Conservation (phyloP, 1,139 yeast species). For the Yamadazyma trypodendri region DNA sequence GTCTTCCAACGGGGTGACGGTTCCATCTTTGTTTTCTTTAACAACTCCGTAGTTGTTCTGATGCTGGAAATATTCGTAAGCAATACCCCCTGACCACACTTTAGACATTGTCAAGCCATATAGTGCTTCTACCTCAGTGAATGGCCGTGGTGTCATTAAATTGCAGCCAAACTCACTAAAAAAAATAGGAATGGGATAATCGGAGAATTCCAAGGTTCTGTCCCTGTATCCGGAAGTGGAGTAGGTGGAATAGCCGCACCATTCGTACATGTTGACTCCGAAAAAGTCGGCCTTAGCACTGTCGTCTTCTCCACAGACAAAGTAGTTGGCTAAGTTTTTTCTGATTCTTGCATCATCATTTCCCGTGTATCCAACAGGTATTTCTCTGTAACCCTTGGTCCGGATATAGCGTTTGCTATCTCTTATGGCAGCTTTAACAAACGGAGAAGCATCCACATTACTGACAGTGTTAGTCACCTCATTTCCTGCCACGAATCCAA, state of each 20-base stretch:
- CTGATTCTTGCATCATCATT: constrained; percentile 59
- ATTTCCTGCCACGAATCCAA: constrained; percentile 64
- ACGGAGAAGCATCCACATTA: constrained; percentile 55
- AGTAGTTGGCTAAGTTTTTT: constrained; percentile 44
- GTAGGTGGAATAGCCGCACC: constrained; percentile 65
- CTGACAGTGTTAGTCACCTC: constrained; percentile 54
- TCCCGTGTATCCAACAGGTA: constrained; percentile 64
- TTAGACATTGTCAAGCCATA: constrained; percentile 35
- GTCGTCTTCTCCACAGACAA: constrained; percentile 42
- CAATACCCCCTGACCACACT: constrained; percentile 45
- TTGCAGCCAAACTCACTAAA: constrained; percentile 68
- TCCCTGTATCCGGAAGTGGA: constrained; percentile 57
- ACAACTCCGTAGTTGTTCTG: constrained; percentile 37
- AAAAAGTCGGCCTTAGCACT: constrained; percentile 45
- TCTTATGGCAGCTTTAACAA: constrained; percentile 61
- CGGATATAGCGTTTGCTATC: constrained; percentile 52
- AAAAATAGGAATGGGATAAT: constrained; percentile 54
- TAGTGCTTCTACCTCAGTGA: constrained; percentile 45
- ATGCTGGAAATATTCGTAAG: constrained; percentile 39
- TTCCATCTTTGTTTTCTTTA: constrained; percentile 23
- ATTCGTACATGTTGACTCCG: constrained; percentile 63
- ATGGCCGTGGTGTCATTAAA: constrained; percentile 52
- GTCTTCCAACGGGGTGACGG: constrained; percentile 42
- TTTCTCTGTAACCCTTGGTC: constrained; percentile 39
- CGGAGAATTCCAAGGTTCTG: constrained; percentile 46